Evolutionary conservation across 139 green algal species (phyloP).

Genomic region (Closterium sp.): DNA sequence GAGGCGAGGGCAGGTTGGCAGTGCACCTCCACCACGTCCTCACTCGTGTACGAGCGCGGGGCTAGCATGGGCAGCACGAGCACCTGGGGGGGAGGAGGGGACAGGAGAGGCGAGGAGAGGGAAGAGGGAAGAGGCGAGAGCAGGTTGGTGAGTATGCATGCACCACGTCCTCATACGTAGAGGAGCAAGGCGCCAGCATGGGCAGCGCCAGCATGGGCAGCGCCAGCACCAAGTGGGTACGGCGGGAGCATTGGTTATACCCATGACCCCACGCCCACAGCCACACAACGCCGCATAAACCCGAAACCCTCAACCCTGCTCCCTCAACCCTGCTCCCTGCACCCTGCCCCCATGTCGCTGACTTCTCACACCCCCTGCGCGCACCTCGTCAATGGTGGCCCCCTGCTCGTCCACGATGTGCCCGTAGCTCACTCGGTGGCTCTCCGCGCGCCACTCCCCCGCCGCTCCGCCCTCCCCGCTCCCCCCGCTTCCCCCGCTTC

Average conservation of each 20-base stretch:
- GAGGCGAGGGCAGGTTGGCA: not conserved
- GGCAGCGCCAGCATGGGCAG: conserved; percentile 78
- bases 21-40: conserved; percentile 97
- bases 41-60: conserved; percentile 86
- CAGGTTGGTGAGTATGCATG: conserved; percentile 76
- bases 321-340: too few relatives aligned
- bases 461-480: not conserved
- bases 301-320: not conserved
- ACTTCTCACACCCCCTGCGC: too few relatives aligned
- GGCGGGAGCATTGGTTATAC: too few relatives aligned
- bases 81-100: conserved; percentile 49
- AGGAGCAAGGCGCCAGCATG: too few relatives aligned
- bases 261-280: too few relatives aligned
- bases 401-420: conserved; percentile 60
- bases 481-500: not conserved
- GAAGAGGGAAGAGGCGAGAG: not conserved
- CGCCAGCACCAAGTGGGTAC: conserved; percentile 62
- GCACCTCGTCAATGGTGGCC: conserved; percentile 29
- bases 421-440: conserved; percentile 84
- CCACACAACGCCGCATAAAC: not conserved
- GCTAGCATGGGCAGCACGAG: conserved; percentile 77
- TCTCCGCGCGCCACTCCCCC: conserved; percentile 55
- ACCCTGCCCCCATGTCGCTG: too few relatives aligned
- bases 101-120: not conserved
- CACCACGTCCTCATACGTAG: conserved; percentile 93